These are phyloP conservation scores for Bacterosira constricta DNA, from an alignment of 108 stramenopile species.

Conservation along the genomic window DNA sequence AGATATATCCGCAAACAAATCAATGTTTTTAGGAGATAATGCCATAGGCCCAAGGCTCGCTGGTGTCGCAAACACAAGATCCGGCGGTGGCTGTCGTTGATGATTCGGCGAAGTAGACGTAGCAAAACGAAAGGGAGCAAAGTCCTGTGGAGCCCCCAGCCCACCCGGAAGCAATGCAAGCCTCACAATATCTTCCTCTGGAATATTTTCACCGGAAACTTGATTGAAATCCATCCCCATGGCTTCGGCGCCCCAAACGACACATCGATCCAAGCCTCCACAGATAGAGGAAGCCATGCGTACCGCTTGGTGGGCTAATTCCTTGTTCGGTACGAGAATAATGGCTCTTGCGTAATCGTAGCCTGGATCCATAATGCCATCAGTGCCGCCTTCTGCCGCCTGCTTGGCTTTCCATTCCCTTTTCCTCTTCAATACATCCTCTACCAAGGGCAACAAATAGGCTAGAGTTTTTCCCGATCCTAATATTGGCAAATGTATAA, in stretches of 20 bases:
- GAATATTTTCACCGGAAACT: constrained; percentile 31
- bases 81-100: constrained; percentile 64
- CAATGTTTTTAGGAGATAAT: constrained; percentile 84
- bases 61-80: constrained; percentile 94
- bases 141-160: constrained; percentile 71
- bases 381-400: not conserved
- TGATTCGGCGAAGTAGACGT: constrained; percentile 39
- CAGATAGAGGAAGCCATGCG: constrained; percentile 80
- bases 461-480: constrained; percentile 95
- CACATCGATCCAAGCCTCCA: constrained; percentile 58
- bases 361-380: constrained; percentile 33
- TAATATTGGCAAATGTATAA: no score
- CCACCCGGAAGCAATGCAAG: constrained; percentile 86
- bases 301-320: constrained; percentile 84
- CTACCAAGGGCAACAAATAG: constrained; percentile 89
- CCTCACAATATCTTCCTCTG: constrained; percentile 61
- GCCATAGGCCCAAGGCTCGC: constrained; percentile 91
- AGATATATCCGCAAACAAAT: constrained; percentile 85
- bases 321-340: constrained; percentile 90
- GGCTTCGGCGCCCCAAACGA: constrained; percentile 38
- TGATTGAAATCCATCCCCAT: constrained; percentile 21
- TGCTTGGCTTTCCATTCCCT: constrained; percentile 41
- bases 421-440: constrained; percentile 73
- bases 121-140: constrained; percentile 75
- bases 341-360: constrained; percentile 82